Evolutionary conservation across 192 early-diverging fungal species (phyloP).

Genomic region (Coemansia aciculifera): DNA sequence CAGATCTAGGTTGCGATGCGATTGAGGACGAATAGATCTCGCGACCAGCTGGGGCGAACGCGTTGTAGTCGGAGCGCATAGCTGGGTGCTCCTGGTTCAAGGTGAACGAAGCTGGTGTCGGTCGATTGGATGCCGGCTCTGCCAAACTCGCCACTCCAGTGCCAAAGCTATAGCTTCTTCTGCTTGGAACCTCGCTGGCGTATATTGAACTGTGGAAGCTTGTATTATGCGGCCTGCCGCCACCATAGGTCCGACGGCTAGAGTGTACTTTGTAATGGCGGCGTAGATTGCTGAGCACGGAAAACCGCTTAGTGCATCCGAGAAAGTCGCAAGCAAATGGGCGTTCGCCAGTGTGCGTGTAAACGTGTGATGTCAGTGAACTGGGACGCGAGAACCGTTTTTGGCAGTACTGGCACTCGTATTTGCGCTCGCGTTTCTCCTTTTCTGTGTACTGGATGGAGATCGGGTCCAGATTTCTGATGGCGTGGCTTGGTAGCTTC

Average conservation of each 20-base stretch:
- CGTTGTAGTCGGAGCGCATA: background rate
- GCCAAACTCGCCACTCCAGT: background rate
- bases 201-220: conserved; percentile 6
- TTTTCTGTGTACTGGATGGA: conserved; percentile 44
- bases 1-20: background rate
- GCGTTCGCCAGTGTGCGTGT: conserved; percentile 64
- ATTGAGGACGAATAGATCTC: background rate
- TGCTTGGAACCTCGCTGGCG: background rate
- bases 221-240: background rate
- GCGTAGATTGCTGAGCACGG: conserved; percentile 76
- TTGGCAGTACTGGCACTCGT: conserved; percentile 59
- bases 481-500: background rate
- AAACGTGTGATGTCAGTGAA: conserved; percentile 61
- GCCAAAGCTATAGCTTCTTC: background rate
- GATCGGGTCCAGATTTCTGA: conserved; percentile 6
- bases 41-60: background rate
- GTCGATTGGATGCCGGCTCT: background rate
- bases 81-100: background rate
- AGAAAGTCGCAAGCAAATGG: conserved; percentile 59
- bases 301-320: conserved; percentile 69
- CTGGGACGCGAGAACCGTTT: conserved; percentile 63
- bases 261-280: conserved; percentile 59
- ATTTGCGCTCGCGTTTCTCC: conserved; percentile 54
- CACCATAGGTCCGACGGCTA: conserved; percentile 4
- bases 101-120: background rate